Evolutionary conservation across 2,329 filamentous ascomycete species (phyloP), one percentile per base, ranked within the genome.

Genomic region (Knoxdaviesia capensis): DNA sequence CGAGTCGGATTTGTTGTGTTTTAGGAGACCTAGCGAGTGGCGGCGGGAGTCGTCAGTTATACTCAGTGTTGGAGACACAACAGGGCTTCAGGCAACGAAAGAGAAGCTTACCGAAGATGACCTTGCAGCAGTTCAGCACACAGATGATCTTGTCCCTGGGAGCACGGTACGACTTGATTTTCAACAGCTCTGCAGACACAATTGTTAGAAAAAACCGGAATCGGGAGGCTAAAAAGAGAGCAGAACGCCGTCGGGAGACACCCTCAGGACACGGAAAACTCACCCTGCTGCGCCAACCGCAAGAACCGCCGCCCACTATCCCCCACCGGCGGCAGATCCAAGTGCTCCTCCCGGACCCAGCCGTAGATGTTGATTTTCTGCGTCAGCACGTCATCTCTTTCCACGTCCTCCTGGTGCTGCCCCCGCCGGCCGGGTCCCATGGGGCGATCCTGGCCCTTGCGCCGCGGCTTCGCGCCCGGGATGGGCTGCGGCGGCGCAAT

Each of bases 131-230:
- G 60, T 98, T 98, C 43, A 98, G 64, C 38, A 96, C 85, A 58
- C 90, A 98, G 40, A 98, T 96, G 43, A 98, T 90, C 60, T 98
- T 98, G 64, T 98, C 90, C 51, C 90, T 69, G 4, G 90, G 90
- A n/a, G 90, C 90, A 50, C 92, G 76, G 55, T 98, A 98, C 6
- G 83, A 90, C 54, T 88, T 93, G 54, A 98, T 94, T 58, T 98
- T 98, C 34, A 93, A 63, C 9, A 98, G 66, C 59, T 98, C 90
- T 85, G 54, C 11, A n/a, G 32, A 53, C 47, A n/a, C 11, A 42
- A n/a, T 11, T 43, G 44, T 52, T 42, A 53, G 46, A 10, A 38
- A 9, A 28, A 20, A 29, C 20, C 6, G 11, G 48, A 32, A n/a
- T 28, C 9, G 7, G 3, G 10, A 9, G 7, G 8, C 3, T 10